Conservation (phyloP, 1,139 yeast species). For the Yamadazyma pseudoaaseri region DNA sequence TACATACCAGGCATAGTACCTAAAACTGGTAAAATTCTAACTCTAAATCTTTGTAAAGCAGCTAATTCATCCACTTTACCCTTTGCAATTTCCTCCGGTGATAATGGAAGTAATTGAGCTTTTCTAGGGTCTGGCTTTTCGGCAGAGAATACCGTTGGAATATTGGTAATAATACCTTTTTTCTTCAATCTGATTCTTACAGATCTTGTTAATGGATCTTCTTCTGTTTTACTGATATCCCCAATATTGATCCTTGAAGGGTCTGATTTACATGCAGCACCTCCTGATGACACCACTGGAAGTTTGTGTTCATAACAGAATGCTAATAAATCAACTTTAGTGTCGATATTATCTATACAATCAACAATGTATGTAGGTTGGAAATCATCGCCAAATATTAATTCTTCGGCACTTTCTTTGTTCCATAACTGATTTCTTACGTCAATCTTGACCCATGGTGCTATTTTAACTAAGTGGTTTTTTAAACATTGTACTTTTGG, state of each 20-base stretch:
- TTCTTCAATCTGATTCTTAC: conserved; percentile 81
- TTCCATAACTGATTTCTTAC: conserved; percentile 78
- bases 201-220: conserved; percentile 88
- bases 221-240: conserved; percentile 63
- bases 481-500: conserved; percentile 82
- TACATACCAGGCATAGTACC: conserved; percentile 98
- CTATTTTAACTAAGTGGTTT: conserved; percentile 60
- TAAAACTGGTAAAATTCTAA: conserved; percentile 87
- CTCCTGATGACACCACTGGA: conserved; percentile 83
- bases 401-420: conserved; percentile 57
- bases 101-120: conserved; percentile 80
- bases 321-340: conserved; percentile 84
- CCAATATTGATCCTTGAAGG: conserved; percentile 46
- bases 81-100: conserved; percentile 72
- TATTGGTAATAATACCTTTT: conserved; percentile 70
- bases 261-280: conserved; percentile 78
- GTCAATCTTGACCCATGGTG: conserved; percentile 90
- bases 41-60: conserved; percentile 86
- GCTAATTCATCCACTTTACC: conserved; percentile 88
- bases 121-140: conserved; percentile 96
- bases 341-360: conserved; percentile 93
- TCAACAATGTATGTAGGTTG: conserved; percentile 78
- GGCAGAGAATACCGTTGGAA: conserved; percentile 87
- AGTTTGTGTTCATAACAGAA: conserved; percentile 62
- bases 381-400: conserved; percentile 54